Conservation (phyloP, 2,329 filamentous ascomycete species). For the Fusarium hainanense region DNA sequence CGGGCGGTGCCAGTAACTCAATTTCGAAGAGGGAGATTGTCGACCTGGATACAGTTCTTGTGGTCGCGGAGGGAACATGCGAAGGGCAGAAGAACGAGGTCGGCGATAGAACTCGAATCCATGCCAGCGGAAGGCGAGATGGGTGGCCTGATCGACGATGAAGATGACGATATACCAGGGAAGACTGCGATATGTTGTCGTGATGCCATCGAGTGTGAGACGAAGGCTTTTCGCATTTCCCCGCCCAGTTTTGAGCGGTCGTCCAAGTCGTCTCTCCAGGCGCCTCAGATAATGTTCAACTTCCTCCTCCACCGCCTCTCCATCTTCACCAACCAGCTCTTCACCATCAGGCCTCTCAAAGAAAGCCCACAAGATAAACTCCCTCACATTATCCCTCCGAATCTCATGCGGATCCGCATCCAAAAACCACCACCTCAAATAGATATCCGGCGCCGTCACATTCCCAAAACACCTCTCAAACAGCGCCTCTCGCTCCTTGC, state of each 20-base stretch:
- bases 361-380: slow-evolving; percentile 76
- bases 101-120: slow-evolving; percentile 65
- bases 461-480: slow-evolving; percentile 67
- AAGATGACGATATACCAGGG: slow-evolving; percentile 72
- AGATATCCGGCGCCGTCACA: slow-evolving; percentile 65
- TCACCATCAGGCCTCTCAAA: slow-evolving; percentile 59
- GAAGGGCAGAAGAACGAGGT: slow-evolving; percentile 37
- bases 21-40: slow-evolving; percentile 57
- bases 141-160: slow-evolving; percentile 63
- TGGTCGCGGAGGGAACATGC: slow-evolving; percentile 69
- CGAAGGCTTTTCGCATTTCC: slow-evolving; percentile 68
- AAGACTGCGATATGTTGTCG: slow-evolving; percentile 69
- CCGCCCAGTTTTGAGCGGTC: slow-evolving; percentile 62
- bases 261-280: slow-evolving; percentile 65
- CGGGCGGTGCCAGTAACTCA: slow-evolving; percentile 75
- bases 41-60: slow-evolving; percentile 59
- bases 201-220: slow-evolving; percentile 73
- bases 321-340: slow-evolving; percentile 29
- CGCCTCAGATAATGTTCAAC: slow-evolving; percentile 60
- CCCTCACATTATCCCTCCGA: slow-evolving; percentile 72
- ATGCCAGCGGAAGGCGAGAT: slow-evolving; percentile 57
- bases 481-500: slow-evolving; percentile 62
- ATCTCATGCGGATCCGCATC: slow-evolving; percentile 68
- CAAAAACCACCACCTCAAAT: slow-evolving; percentile 74
- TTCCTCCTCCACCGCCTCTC: slow-evolving; percentile 53